Conservation (phyloP, 1,284 basidiomycete species). For the Phaffia rhodozyma region DNA sequence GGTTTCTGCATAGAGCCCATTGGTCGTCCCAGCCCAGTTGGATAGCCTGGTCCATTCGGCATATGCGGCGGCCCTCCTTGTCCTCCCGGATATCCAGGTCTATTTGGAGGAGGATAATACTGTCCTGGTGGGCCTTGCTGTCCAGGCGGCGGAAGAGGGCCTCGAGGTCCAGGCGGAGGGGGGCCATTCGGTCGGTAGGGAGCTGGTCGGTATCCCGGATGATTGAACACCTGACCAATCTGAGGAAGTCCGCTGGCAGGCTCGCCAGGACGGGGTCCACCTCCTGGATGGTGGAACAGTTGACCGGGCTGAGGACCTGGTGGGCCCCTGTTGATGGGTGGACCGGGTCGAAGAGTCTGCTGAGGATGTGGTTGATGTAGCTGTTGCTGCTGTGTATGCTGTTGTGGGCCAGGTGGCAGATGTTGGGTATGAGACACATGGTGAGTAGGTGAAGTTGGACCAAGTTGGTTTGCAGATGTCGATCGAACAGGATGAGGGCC, state of each 20-base stretch:
- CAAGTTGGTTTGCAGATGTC: no score
- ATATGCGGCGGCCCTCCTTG: not conserved
- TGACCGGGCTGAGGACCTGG: conserved; percentile 26
- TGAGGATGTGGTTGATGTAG: conserved; percentile 17
- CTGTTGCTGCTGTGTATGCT: conserved; percentile 20
- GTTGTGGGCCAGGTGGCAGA: conserved; percentile 5
- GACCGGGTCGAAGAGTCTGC: conserved; percentile 9
- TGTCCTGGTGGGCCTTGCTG: not conserved
- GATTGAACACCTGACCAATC: conserved; percentile 18
- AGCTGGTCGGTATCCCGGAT: conserved; percentile 11
- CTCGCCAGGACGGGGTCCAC: not conserved
- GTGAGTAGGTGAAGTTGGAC: not conserved
- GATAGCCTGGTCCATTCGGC: not conserved
- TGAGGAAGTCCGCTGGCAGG: conserved; percentile 13
- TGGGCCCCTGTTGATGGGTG: not conserved
- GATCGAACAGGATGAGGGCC: no score
- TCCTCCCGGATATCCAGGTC: not conserved
- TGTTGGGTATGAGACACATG: conserved; percentile 3
- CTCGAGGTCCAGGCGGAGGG: not conserved
- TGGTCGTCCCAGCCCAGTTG: not conserved
- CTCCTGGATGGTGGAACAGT: conserved; percentile 27
- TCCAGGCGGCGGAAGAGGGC: not conserved
- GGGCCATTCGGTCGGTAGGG: conserved; percentile 2
- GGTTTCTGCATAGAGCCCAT: not conserved
- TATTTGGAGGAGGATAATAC: not conserved